Evolutionary conservation across 805 yeast genomes (phyloP).

Genomic region (Ogataea glucozyma): DNA sequence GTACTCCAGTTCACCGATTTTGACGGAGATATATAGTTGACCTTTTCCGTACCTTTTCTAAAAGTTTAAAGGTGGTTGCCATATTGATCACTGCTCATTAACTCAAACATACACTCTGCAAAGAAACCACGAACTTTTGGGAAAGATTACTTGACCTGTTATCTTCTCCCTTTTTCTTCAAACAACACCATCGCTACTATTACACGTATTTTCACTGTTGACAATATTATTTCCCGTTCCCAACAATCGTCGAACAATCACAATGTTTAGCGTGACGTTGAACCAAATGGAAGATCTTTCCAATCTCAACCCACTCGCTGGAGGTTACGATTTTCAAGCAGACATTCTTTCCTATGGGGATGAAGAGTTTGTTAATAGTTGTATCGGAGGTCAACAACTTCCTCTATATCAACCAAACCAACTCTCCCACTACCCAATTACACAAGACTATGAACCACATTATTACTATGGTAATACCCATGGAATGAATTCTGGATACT

Average conservation of each 20-base stretch:
- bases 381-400: neutral
- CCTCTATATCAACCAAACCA: slow-evolving; percentile 5
- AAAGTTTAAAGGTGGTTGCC: too few relatives aligned
- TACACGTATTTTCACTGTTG: neutral
- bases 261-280: slow-evolving; percentile 16
- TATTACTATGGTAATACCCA: slow-evolving; percentile 9
- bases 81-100: too few relatives aligned
- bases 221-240: neutral
- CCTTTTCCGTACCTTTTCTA: too few relatives aligned
- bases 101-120: too few relatives aligned
- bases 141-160: neutral
- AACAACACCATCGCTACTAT: neutral
- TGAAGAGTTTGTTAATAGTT: slow-evolving; percentile 10
- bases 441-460: slow-evolving; percentile 14
- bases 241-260: neutral
- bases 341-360: slow-evolving; percentile 17
- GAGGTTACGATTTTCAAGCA: slow-evolving; percentile 10
- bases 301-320: slow-evolving; percentile 1
- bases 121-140: neutral
- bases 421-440: slow-evolving; percentile 1
- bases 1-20: slow-evolving; percentile 4
- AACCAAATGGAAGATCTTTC: slow-evolving; percentile 20
- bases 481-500: slow-evolving; percentile 18
- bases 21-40: slow-evolving; percentile 4
- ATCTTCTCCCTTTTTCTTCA: neutral